These are phyloP conservation scores for Escallonia herrerae DNA, from an alignment of 129 eudicot species.

Conservation along the genomic window DNA sequence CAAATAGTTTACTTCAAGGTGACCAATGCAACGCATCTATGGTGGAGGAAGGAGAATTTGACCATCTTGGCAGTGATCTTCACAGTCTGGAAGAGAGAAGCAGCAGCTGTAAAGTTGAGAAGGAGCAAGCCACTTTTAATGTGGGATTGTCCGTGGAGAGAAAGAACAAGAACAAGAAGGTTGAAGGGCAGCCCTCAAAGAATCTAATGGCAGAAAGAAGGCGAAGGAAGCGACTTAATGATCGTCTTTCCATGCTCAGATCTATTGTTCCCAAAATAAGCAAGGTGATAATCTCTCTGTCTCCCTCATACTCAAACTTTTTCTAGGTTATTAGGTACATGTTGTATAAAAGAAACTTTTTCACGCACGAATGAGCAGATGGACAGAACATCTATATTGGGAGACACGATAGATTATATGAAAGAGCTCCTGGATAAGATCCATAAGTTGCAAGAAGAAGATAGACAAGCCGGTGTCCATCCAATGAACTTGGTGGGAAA, in stretches of 20 bases:
- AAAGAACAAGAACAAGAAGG: constrained; percentile 36
- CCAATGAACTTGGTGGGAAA: constrained; percentile 28
- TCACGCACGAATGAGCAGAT: constrained; percentile 33
- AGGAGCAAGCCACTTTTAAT: constrained; percentile 16
- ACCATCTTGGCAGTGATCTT: constrained; percentile 9
- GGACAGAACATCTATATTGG: constrained; percentile 93
- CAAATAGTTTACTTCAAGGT: constrained; percentile 18
- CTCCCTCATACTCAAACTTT: background rate
- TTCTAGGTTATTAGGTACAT: background rate
- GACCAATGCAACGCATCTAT: constrained; percentile 9
- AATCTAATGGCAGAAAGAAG: constrained; percentile 84
- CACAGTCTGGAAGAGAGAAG: constrained; percentile 4
- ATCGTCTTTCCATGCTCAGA: constrained; percentile 79
- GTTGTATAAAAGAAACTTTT: background rate
- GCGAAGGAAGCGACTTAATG: constrained; percentile 65
- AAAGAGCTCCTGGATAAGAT: constrained; percentile 67
- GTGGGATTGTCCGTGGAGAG: constrained; percentile 32
- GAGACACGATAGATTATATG: constrained; percentile 84
- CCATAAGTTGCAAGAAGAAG: constrained; percentile 39
- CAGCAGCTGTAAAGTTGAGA: constrained; percentile 18
- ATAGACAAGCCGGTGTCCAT: constrained; percentile 12
- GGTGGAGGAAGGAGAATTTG: constrained; percentile 24
- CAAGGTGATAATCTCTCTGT: constrained; percentile 37
- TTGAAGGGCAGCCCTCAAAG: constrained; percentile 72
- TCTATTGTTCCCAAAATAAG: constrained; percentile 77